Conservation (phyloP, 2,329 filamentous ascomycete genomes). For the Epichloe amarillans region DNA sequence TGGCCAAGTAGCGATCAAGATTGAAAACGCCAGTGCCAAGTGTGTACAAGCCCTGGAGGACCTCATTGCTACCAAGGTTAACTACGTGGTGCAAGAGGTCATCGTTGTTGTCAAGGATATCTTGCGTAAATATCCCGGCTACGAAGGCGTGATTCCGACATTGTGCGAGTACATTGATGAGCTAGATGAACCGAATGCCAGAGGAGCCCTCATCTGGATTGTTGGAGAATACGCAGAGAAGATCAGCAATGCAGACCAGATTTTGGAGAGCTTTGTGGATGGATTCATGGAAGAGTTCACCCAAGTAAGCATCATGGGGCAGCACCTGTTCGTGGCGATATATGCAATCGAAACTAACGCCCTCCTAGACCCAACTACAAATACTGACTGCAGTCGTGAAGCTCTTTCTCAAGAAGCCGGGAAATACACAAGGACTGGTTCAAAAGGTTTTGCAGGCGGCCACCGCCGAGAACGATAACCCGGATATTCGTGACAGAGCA, state of each 20-base stretch:
- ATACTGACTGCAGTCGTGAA: conserved; percentile 96
- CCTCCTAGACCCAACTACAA: conserved; percentile 74
- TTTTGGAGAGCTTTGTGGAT: conserved; percentile 81
- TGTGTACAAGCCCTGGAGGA: conserved; percentile 91
- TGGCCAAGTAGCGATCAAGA: conserved; percentile 96
- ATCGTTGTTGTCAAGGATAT: conserved; percentile 99
- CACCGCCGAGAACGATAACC: conserved; percentile 92
- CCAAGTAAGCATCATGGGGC: conserved; percentile 40
- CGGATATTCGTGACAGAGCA: conserved; percentile 89
- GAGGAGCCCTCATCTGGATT: conserved; percentile 93
- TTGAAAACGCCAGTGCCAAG: conserved; percentile 86
- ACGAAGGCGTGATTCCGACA: conserved; percentile 94
- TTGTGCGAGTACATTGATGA: conserved; percentile 96
- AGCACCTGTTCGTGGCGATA: neutral
- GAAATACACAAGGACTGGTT: conserved; percentile 78
- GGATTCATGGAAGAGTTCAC: conserved; percentile 94
- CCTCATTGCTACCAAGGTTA: conserved; percentile 92
- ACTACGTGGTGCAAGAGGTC: conserved; percentile 97
- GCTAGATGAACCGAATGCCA: conserved; percentile 81
- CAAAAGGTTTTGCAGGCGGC: conserved; percentile 89
- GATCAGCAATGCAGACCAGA: conserved; percentile 96
- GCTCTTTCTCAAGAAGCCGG: conserved; percentile 91
- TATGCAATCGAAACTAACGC: conserved; percentile 2
- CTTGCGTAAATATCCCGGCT: conserved; percentile 91
- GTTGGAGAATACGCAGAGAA: conserved; percentile 98